Percentiles rank a stretch among this genome's conserved stretches.
phyloP scores from a whole-genome alignment of 2,329 filamentous ascomycete species.

The Colletotrichum graminicola region DNA sequence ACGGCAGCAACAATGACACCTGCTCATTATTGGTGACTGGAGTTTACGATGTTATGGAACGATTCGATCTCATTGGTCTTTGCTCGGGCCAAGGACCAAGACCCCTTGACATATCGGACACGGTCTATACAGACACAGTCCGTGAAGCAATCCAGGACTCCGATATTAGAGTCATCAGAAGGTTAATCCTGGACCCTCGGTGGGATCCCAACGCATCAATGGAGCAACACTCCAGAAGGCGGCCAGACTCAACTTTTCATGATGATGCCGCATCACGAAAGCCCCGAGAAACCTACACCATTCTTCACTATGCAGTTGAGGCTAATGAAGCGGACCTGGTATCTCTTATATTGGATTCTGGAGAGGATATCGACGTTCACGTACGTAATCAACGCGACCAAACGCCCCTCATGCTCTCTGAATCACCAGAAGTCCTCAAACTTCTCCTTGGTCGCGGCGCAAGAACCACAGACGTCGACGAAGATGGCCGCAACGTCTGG shows the following conservation, averaged over 20 bases:
- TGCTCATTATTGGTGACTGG: neutral
- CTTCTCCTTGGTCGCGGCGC: constrained; percentile 47
- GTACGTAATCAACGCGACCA: constrained; percentile 47
- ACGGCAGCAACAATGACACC: constrained; percentile 7
- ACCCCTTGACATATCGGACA: neutral
- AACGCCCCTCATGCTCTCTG: constrained; percentile 53
- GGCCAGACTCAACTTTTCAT: neutral
- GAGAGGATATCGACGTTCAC: constrained; percentile 49
- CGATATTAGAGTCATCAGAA: constrained; percentile 18
- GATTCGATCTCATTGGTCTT: neutral
- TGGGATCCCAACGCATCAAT: constrained; percentile 34
- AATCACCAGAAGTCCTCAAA: constrained; percentile 46
- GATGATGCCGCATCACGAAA: neutral
- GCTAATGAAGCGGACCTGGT: constrained; percentile 45
- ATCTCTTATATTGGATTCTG: constrained; percentile 46
- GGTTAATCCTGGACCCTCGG: constrained; percentile 36
- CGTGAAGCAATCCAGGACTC: constrained; percentile 6
- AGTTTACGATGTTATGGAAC: constrained; percentile 15
- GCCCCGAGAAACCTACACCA: neutral
- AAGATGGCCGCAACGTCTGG: constrained; percentile 53
- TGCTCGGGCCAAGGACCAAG: neutral
- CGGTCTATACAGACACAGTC: neutral
- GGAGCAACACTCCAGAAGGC: neutral
- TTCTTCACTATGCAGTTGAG: constrained; percentile 35
- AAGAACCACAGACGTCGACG: constrained; percentile 49